Base-by-base conservation (phyloP, 805 yeast species). In the Candida awuae region DNA sequence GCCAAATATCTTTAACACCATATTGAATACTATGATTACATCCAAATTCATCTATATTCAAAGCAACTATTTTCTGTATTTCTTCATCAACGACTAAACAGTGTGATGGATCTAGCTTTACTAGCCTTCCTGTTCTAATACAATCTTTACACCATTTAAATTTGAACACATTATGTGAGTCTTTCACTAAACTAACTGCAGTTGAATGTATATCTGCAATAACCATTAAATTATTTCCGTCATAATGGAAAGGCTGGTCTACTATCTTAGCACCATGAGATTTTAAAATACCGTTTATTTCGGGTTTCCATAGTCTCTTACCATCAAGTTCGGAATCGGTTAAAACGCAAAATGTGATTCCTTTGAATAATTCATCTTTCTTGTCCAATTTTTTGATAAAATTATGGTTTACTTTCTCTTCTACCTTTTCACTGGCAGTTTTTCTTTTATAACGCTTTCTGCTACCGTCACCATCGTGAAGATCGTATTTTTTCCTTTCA, bases 131-230 rank as follows among this genome's bases (percentile, higher is more conserved):
- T 12, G 62, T 54, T 14, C 55, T 51, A 3, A 84, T 60, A 48
- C 92, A 77, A 47, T 84, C 88, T 32, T 75, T 63, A 6, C 85
- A 54, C 95, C 95, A 90, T 22, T 61, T 55, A 1, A 94, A 86
- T 37, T 59, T 67, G 7, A 86, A 53, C 0, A 90, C 64, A 50
- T 80, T 84, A 48, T 68, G 73, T 14, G 56, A 42, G n/a, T 62
- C 56, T 9, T 54, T 47, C n/a, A 73, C 43, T 1, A 57, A 56
- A 2, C 46, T 50, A 3, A 73, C 68, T 35, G 66, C 67, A 4
- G 56, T 44, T 0, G 74, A 70, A 10, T 49, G 39, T 40, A 53
- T 63, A 22, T 62, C 67, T 14, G 72, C 64, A 15, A 74, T 54
- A 3, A 47, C 61, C 37, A 51, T 63, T 23, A 52, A 50, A 30